A percentile compares a stretch with the other conserved stretches of the same genome.
Evolutionary conservation across 2,329 filamentous ascomycete genomes (phyloP).

Genomic region (Amesomyces nigricolor): DNA sequence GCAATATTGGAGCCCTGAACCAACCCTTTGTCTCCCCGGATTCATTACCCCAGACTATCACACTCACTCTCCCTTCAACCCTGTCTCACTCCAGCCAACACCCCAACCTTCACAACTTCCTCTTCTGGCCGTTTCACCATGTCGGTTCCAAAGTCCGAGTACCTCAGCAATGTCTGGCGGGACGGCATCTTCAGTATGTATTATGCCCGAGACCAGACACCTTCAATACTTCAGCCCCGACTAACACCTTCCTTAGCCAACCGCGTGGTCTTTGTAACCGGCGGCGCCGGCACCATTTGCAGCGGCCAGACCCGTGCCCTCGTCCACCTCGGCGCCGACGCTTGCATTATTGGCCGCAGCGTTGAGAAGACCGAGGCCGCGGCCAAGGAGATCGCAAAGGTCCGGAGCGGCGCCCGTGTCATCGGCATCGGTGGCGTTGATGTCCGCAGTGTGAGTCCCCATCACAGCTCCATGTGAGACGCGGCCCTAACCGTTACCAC

Average conservation of each 20-base stretch:
- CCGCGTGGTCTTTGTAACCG: conserved; percentile 92
- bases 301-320: conserved; percentile 88
- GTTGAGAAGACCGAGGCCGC: conserved; percentile 77
- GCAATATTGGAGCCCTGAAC: no score
- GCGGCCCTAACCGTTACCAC: neutral
- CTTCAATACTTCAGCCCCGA: neutral
- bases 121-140: conserved; percentile 38
- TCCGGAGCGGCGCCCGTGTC: conserved; percentile 72
- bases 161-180: conserved; percentile 77
- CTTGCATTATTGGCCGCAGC: conserved; percentile 89
- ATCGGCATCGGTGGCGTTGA: conserved; percentile 77
- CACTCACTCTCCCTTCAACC: neutral
- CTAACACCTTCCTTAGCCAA: conserved; percentile 48
- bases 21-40: no score
- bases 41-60: neutral
- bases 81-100: neutral
- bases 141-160: conserved; percentile 66
- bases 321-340: conserved; percentile 85
- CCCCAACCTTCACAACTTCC: neutral
- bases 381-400: conserved; percentile 76
- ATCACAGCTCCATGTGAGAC: neutral
- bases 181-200: conserved; percentile 75
- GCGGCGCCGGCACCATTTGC: conserved; percentile 89
- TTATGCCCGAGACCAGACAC: neutral
- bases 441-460: conserved; percentile 61